Base-by-base conservation (phyloP, 108 stramenopile species). In the Nannochloropsis gaditana region DNA sequence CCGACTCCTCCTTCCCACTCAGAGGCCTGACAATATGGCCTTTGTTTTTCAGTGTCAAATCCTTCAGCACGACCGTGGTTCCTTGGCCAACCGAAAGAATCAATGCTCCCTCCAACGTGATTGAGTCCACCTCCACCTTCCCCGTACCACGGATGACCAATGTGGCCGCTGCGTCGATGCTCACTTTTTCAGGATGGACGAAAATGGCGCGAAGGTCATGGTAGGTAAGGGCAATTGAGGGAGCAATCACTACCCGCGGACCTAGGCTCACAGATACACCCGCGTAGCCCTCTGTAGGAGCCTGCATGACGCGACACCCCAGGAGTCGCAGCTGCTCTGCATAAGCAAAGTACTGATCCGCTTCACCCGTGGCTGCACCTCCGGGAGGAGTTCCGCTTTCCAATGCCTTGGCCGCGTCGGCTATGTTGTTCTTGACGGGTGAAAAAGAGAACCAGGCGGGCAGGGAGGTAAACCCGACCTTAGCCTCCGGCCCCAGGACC, bases 381-480 rank as follows among this genome's bases (percentile, higher is more conserved):
- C 94, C 97, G 5, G 97, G 92, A 47, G 94, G 93, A n/a, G 93
- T 95, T 9, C 96, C 95, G 45, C 87, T 91, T n/a, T 89, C 89
- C 90, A 95, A 94, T 45, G 96, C 89, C 9, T 84, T 92, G 21
- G 87, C 92, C 10, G 97, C 99, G 79, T 98, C 97, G 4, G 86
- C 83, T 15, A 92, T 91, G 84, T 93, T 93, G 92, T 99, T 99
- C 94, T 99, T 99, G 44, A 96, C 95, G 11, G 99, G 96, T 5
- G 85, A 85, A 79, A 89, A 92, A 91, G 95, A 98, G 50, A 97
- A 82, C 84, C 95, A 95, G 42, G 93, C 92, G 0, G 93, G 86
- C 2, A 96, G 85, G 84, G 89, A 93, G 47, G 99, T 99, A 87
- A 97, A 99, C n/a, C 97, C 99, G 42, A 98, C 97, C 45, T 92